phyloP scores from a whole-genome alignment of 108 stramenopile species.

The Skeletonema tropicum region DNA sequence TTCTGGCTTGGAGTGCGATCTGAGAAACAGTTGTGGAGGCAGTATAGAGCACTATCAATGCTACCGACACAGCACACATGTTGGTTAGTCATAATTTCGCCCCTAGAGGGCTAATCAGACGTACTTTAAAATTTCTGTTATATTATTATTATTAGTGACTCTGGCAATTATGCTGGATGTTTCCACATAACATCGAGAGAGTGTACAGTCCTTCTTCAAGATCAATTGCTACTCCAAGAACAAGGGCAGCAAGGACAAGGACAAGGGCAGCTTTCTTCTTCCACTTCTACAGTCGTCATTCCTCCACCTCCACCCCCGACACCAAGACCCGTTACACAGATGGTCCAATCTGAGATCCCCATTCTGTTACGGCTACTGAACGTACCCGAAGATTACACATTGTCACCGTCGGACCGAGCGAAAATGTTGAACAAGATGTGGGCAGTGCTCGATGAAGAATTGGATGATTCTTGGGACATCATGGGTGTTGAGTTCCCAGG shows the following conservation, averaged over 20 bases:
- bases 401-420: neutral
- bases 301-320: neutral
- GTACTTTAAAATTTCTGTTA: too few relatives aligned
- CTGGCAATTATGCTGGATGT: neutral
- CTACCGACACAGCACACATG: too few relatives aligned
- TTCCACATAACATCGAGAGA: neutral
- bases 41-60: too few relatives aligned
- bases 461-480: slow-evolving; percentile 1
- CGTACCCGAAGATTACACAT: neutral
- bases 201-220: neutral
- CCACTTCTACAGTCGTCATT: too few relatives aligned
- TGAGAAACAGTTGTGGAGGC: too few relatives aligned
- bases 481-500: neutral
- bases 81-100: too few relatives aligned
- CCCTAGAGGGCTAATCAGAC: too few relatives aligned
- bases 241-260: too few relatives aligned
- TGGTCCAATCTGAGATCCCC: neutral
- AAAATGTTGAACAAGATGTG: neutral
- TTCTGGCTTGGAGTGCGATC: too few relatives aligned
- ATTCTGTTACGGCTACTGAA: neutral
- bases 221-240: neutral
- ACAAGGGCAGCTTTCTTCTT: too few relatives aligned
- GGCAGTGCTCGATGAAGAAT: neutral
- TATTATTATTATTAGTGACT: too few relatives aligned
- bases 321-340: neutral